Evolutionary conservation across 225 moss, liverwort and hornwort species (phyloP).

Genomic region (Pseudoscleropodium purum): DNA sequence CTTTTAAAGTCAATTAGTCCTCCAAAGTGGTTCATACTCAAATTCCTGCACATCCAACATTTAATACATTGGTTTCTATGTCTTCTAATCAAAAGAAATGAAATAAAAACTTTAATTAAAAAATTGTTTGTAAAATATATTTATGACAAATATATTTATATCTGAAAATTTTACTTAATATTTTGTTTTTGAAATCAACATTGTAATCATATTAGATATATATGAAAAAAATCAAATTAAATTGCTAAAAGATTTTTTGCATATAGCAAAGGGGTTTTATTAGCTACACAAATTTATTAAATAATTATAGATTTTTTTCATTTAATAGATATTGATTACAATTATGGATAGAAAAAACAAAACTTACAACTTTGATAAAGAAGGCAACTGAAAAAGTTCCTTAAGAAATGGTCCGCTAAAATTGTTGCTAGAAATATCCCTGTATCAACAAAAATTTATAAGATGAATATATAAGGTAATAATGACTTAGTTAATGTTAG

Average conservation of each 20-base stretch:
- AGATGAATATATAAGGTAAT: background rate
- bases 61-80: rapidly evolving
- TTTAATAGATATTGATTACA: background rate
- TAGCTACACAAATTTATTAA: no score
- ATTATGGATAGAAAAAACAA: background rate
- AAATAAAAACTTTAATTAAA: background rate
- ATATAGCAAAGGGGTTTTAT: no score
- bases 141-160: no score
- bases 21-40: background rate
- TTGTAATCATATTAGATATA: no score
- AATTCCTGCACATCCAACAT: background rate
- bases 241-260: no score
- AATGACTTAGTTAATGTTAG: background rate
- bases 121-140: no score
- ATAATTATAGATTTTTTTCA: background rate
- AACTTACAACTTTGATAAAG: background rate
- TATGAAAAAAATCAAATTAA: no score
- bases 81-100: background rate
- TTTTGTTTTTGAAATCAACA: background rate
- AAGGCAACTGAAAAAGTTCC: background rate
- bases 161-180: no score
- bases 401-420: background rate
- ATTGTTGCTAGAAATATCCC: background rate
- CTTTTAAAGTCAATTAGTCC: background rate
- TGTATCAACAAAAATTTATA: background rate